Percentiles rank a stretch among this genome's conserved stretches.
Conservation (phyloP, 441 rosid species). For the Theobroma grandiflorum region DNA sequence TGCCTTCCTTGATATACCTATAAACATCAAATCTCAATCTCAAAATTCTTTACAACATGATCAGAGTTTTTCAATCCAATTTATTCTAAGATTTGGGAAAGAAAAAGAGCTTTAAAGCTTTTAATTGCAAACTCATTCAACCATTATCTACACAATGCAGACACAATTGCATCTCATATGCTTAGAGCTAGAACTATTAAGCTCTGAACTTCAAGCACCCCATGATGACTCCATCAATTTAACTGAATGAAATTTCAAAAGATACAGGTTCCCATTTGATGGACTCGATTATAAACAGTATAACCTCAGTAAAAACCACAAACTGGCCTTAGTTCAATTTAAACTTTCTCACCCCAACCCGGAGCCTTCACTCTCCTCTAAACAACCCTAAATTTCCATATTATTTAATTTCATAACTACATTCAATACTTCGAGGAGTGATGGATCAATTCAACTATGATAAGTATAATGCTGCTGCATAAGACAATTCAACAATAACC, state of each 20-base stretch:
- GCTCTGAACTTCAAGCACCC: background rate
- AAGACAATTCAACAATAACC: background rate
- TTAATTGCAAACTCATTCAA: background rate
- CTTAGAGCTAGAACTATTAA: background rate
- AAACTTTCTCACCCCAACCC: background rate
- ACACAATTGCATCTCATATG: background rate
- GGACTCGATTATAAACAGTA: background rate
- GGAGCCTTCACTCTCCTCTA: background rate
- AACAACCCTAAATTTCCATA: background rate
- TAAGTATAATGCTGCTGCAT: background rate
- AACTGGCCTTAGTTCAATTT: background rate
- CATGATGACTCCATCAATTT: background rate
- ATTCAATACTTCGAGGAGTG: background rate
- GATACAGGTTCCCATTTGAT: background rate
- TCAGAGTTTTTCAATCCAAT: background rate
- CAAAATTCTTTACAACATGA: background rate
- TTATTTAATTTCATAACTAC: background rate
- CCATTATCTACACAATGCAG: background rate
- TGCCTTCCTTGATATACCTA: slow-evolving; percentile 98
- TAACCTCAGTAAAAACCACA: background rate
- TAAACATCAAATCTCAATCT: slow-evolving; percentile 3
- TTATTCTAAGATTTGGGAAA: background rate
- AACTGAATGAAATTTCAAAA: background rate
- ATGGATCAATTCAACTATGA: background rate
- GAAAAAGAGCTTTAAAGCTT: background rate